Conservation (phyloP, 139 green algal genomes). For the Prasinococcaceae sp. region DNA sequence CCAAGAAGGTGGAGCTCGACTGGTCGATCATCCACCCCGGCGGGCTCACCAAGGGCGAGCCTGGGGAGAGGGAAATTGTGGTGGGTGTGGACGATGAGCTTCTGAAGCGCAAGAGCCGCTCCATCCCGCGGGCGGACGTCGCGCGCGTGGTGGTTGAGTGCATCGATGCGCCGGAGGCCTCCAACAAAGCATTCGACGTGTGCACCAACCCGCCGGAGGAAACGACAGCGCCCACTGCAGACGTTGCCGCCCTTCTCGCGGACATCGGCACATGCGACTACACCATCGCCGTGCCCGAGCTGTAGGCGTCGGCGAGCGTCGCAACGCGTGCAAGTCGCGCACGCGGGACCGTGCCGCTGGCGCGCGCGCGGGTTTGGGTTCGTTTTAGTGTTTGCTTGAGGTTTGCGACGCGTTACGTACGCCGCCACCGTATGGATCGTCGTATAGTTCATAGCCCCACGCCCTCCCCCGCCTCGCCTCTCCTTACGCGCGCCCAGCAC, state of each 20-base stretch:
- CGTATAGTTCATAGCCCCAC: no score
- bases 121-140: conserved; percentile 3
- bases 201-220: neutral
- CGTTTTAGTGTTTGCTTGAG: no score
- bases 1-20: conserved; percentile 1
- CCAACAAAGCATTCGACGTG: neutral
- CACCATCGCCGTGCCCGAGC: no score
- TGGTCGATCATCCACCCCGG: conserved; percentile 18
- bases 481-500: no score
- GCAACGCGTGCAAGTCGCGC: no score
- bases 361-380: no score
- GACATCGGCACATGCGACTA: neutral
- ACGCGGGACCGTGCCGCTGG: no score
- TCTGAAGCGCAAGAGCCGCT: neutral
- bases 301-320: no score
- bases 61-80: conserved; percentile 8
- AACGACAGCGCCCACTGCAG: neutral
- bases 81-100: conserved; percentile 19
- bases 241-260: neutral
- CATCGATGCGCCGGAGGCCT: neutral
- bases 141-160: neutral
- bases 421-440: no score
- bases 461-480: no score
- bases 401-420: no score
- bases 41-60: conserved; percentile 6